Base-by-base conservation (phyloP, 2,329 filamentous ascomycete genomes). In the Rhynchosporium agropyri region DNA sequence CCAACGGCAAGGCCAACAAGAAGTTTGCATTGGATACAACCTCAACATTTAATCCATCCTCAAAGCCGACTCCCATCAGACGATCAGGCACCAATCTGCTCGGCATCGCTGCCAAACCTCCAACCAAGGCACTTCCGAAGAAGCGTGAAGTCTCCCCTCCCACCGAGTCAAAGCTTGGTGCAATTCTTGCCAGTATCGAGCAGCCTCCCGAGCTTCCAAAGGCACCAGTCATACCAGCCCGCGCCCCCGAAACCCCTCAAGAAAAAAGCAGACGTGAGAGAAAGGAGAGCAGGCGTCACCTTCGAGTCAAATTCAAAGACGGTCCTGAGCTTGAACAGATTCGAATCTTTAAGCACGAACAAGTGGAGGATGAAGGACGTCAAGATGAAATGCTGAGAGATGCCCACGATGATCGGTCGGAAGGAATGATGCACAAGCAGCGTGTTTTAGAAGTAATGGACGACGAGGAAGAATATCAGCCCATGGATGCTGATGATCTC, bases 251-350 rank as follows among this genome's bases (percentile, higher is more conserved):
- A 74, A 91, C 88, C 0, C 78, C 85, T 0, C 88, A 90, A 69
- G 83, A 91, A 72, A 87, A 81, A 69, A 78, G 81, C 1, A 89
- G 86, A 70, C 84, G 90, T 10, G 77, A 91, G 4, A 85, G 89
- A 42, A 92, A 91, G 71, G 89, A 92, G 73, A 82, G 85, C 63
- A 83, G 90, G 55, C 83, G 89, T 42, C 85, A 89, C 66, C 78
- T 92, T 28, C 83, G 87, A 12, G 90, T 94, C 5, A 83, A 78
- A 6, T 94, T 89, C 81, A 90, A 88, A 72, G 81, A 85, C 0
- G 89, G 89, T 56, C 78, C 83, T 20, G 83, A 86, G 36, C 80
- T 94, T 36, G 87, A 87, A 1, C 79, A 90, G 68, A 79, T 91
- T 60, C 84, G 84, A 66, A 78, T 87, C 56, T 92, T 93, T 76